Percentiles rank a stretch among this genome's conserved stretches.
phyloP scores from a whole-genome alignment of 495 filamentous ascomycete genomes.

The Hypoxylon trugodes region DNA sequence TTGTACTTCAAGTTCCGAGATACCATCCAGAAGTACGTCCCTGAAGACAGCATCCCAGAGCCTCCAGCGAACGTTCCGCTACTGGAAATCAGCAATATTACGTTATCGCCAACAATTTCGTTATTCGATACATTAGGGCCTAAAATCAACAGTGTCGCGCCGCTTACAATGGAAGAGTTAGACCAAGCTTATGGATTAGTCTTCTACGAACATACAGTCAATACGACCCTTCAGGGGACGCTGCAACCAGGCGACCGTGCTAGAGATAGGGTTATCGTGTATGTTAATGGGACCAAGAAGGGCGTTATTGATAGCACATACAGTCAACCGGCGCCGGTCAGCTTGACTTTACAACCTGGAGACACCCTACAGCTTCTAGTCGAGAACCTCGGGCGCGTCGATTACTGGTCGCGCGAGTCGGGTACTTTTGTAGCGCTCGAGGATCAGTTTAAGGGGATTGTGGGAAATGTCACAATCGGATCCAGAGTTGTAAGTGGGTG shows the following conservation, averaged over 20 bases:
- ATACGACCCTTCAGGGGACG: slow-evolving; percentile 33
- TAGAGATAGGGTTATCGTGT: slow-evolving; percentile 55
- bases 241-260: slow-evolving; percentile 51
- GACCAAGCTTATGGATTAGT: slow-evolving; percentile 53
- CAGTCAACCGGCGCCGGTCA: slow-evolving; percentile 44
- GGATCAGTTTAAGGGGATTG: slow-evolving; percentile 57
- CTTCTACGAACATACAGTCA: slow-evolving; percentile 51
- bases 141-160: slow-evolving; percentile 20
- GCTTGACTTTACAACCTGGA: slow-evolving; percentile 43
- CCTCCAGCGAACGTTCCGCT: slow-evolving; percentile 45
- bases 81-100: slow-evolving; percentile 41
- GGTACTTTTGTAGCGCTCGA: slow-evolving; percentile 44
- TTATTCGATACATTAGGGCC: slow-evolving; percentile 45
- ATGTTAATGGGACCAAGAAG: slow-evolving; percentile 49
- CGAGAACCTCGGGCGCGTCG: slow-evolving; percentile 58
- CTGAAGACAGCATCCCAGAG: slow-evolving; percentile 42
- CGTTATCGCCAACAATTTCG: slow-evolving; percentile 32
- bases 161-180: slow-evolving; percentile 56
- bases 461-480: slow-evolving; percentile 55
- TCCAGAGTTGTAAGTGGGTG: slow-evolving; percentile 43
- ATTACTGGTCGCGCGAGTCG: slow-evolving; percentile 51
- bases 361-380: slow-evolving; percentile 54
- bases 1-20: slow-evolving; percentile 51
- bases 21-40: slow-evolving; percentile 48
- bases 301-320: slow-evolving; percentile 58